phyloP scores from a whole-genome alignment of 2,329 filamentous ascomycete genomes.

The Verticillium isaacii region DNA sequence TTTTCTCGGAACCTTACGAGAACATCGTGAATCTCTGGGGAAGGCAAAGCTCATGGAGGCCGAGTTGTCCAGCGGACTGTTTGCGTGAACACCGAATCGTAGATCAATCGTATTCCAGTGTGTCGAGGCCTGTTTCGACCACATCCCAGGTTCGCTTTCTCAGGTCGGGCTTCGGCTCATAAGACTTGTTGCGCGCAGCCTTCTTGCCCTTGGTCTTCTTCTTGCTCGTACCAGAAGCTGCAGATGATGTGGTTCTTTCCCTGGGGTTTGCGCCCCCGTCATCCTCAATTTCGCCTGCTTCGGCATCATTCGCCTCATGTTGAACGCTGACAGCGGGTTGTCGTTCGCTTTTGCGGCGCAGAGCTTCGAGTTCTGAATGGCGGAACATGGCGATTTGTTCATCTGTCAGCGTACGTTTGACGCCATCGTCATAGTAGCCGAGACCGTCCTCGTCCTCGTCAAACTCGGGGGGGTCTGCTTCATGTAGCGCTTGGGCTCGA shows the following conservation, averaged over 20 bases:
- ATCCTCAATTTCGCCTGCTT: constrained; percentile 27
- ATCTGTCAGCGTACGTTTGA: constrained; percentile 84
- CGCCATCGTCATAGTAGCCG: constrained; percentile 82
- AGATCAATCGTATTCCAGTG: constrained; percentile 51
- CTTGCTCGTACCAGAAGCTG: constrained; percentile 13
- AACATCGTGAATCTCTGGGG: no score
- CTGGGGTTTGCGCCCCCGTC: constrained; percentile 14
- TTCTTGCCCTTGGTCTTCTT: constrained; percentile 35
- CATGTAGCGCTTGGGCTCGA: background rate
- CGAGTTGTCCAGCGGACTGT: constrained; percentile 12
- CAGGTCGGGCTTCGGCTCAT: constrained; percentile 53
- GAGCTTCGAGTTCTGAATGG: constrained; percentile 75
- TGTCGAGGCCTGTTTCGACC: constrained; percentile 56
- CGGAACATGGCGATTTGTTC: constrained; percentile 88
- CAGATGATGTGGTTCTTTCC: background rate
- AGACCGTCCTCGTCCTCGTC: constrained; percentile 60
- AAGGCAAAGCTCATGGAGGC: no score
- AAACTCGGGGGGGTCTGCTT: constrained; percentile 14
- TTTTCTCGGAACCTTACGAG: no score
- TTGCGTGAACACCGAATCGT: constrained; percentile 35
- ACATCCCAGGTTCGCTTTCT: constrained; percentile 65
- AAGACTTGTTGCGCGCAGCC: constrained; percentile 29
- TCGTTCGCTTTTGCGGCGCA: constrained; percentile 45
- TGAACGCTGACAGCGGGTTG: constrained; percentile 22
- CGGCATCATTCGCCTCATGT: background rate